phyloP scores from a whole-genome alignment of 768 basidiomycete species.

The Punctularia strigosozonata region DNA sequence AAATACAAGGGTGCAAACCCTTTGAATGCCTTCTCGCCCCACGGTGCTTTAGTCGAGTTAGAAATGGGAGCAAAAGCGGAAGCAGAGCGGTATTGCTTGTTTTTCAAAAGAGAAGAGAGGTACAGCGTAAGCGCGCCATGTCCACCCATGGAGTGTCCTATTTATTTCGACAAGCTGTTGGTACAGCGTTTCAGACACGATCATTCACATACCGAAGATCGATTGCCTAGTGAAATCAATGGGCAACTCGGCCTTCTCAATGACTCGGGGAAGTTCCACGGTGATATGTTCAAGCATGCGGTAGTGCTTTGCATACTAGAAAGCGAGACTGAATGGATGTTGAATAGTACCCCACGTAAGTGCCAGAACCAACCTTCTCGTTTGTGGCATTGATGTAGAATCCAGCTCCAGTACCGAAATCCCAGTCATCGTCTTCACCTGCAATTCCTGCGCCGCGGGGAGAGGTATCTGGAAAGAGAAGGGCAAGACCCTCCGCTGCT shows the following conservation, averaged over 20 bases:
- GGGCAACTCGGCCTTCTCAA: conserved; percentile 63
- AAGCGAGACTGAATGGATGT: too few relatives aligned
- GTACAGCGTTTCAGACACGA: too few relatives aligned
- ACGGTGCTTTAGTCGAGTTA: conserved; percentile 78
- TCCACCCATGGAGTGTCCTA: conserved; percentile 97
- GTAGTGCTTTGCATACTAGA: conserved; percentile 63
- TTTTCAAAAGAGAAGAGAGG: conserved; percentile 48
- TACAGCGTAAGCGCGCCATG: conserved; percentile 92
- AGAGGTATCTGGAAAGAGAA: conserved; percentile 93
- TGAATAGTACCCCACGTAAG: too few relatives aligned
- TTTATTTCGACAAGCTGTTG: too few relatives aligned
- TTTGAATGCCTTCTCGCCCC: conserved; percentile 87
- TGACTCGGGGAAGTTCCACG: conserved; percentile 70
- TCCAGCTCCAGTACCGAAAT: conserved; percentile 93
- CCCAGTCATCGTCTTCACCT: conserved; percentile 76
- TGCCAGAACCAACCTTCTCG: too few relatives aligned
- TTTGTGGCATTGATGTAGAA: conserved; percentile 93
- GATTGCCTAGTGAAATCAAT: conserved; percentile 36
- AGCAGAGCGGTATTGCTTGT: conserved; percentile 67
- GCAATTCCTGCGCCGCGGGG: conserved; percentile 84
- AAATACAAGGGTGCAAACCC: too few relatives aligned
- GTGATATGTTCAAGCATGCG: conserved; percentile 85
- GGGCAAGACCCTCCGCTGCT: conserved; percentile 72
- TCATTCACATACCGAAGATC: background rate
- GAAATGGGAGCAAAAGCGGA: conserved; percentile 83